Evolutionary conservation across 192 early-diverging fungal genomes (phyloP), one percentile per base, ranked within the genome.

Genomic region (Rhizophagus clarus): DNA sequence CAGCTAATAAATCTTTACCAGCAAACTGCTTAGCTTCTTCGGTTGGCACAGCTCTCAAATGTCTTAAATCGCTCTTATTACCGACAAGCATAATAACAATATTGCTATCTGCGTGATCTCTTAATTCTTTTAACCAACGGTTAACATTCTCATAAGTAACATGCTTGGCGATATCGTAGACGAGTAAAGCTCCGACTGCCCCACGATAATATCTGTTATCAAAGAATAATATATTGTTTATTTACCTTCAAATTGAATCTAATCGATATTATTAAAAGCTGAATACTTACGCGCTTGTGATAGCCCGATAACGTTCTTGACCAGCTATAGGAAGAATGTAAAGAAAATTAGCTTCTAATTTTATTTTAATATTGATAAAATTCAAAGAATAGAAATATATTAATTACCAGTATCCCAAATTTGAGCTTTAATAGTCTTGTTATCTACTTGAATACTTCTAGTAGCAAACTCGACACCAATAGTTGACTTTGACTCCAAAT

Each of bases 401-500:
- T 32, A 68, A 77, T 82, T 84, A 89, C 96, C 98, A 76, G 98
- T 99, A 89, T 99, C 98, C 98, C 98, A 99, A 86, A 99, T 98
- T 85, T 99, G 97, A 63, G 96, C 96, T 88, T 98, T 99, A 86
- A 99, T 97, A 17, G 94, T 97, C 89, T 99, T 99, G 79, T 90
- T 88, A 77, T 99, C 97, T 51, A 99, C 96, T 83, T 97, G 94
- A 80, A 99, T 97, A 87, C 91, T 94, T 79, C 97, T 89, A 40
- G 96, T 98, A 56, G 96, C 96, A 87, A 98, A 99, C 83, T 99
- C 98, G 71, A 99, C 96, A 82, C 98, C 98, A 86, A 99, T 99
- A 72, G 98, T 99, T 42, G 97, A 97, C 87, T 98, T 98, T 77
- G 97, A 98, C 84, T 97, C 96, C 78, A 97, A 89, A 87, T 96